Evolutionary conservation across 164 flowering plant genomes (phyloP), one percentile per base, ranked within the genome.

Genomic region (Piper longum): DNA sequence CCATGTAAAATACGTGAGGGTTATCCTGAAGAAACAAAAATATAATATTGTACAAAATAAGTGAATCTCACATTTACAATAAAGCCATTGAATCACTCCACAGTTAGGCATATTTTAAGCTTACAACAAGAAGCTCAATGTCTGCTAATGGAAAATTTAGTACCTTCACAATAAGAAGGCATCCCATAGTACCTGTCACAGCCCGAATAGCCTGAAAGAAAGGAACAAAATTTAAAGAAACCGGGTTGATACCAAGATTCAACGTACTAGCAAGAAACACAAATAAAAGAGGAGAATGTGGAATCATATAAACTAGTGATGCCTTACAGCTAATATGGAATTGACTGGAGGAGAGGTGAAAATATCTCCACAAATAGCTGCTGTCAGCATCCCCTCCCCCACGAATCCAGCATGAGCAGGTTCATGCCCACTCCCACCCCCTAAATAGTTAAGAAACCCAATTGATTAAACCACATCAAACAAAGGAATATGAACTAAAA

Each of bases 351-450:
- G 99, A 61, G 97, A 90, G 63, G 96, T 74, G 74, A 93, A 90
- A 73, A 93, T 78, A 72, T 93, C 92, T 54, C 99, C 97, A 70
- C 95, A 88, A 1, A 93, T 82, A 58, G 99, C 97, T 66, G 99
- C 96, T 54, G 95, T 84, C 60, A 93, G 85, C 99, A 93, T 93
- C 71, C 97, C 97, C 66, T 88, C 90, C 65, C 97, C 98, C 43
- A 89, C 99, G 79, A 80, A 93, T 69, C 97, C 97, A 80, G 95
- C 85, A 73, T 93, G 95, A 67, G 99, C 92, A 73, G 97, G 98
- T 74, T 93, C 98, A 82, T 93, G 98, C 43, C 98, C 98, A 77
- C 98, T 93, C 70, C 98, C 98, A 72, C 97, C 98, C 36, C 98
- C 97, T 93, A 76, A 42, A 64, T 12, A 18, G 64, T 5, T 58